phyloP scores from a whole-genome alignment of 805 yeast species.

The Grigorovia yakushimaensis region DNA sequence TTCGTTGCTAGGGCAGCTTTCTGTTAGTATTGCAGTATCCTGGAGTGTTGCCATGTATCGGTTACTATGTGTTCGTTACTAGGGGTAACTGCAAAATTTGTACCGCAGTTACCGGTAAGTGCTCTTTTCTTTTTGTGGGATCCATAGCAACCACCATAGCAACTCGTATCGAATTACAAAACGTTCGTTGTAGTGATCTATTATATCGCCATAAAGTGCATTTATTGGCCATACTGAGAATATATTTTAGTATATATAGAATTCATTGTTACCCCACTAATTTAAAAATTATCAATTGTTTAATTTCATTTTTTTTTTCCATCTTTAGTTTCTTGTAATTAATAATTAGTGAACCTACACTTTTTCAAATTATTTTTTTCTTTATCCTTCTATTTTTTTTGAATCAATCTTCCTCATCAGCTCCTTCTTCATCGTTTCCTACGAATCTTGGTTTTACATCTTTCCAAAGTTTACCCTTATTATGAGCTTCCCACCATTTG shows the following conservation, averaged over 20 bases:
- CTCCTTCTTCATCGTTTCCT: slow-evolving; percentile 50
- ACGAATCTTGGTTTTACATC: slow-evolving; percentile 52
- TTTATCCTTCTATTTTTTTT: too few relatives aligned
- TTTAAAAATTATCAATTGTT: too few relatives aligned
- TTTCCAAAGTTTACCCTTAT: slow-evolving; percentile 79
- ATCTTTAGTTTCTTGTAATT: too few relatives aligned
- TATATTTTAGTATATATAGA: too few relatives aligned
- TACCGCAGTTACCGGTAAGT: background rate
- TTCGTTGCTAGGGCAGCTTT: background rate
- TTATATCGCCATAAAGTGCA: too few relatives aligned
- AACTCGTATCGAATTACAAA: background rate
- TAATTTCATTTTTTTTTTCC: too few relatives aligned
- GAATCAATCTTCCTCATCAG: slow-evolving; percentile 39
- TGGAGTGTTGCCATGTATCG: background rate
- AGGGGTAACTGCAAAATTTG: too few relatives aligned
- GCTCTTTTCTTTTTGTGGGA: background rate
- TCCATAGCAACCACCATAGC: background rate
- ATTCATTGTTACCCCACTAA: too few relatives aligned
- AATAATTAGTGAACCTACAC: too few relatives aligned
- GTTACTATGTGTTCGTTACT: background rate
- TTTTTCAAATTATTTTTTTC: too few relatives aligned
- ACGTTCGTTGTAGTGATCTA: background rate
- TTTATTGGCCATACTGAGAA: too few relatives aligned
- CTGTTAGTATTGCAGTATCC: background rate
- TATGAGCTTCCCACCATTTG: slow-evolving; percentile 64